Base-by-base conservation (phyloP, 2,329 filamentous ascomycete genomes). In the Coniochaeta ligniaria region DNA sequence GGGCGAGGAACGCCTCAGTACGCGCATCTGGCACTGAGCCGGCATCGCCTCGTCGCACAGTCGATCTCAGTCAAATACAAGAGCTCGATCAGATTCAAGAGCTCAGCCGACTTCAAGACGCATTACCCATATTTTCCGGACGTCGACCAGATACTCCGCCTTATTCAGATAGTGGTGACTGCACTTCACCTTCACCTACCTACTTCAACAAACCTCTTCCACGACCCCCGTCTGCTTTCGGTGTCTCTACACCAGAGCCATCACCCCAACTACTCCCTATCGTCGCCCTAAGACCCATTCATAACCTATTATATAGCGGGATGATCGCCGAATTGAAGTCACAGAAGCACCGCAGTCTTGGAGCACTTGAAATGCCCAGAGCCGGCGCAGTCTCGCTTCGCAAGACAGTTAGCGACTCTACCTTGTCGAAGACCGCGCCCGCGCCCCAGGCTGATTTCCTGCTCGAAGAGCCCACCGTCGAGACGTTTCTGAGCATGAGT, bases 401-500 rank as follows among this genome's bases (percentile, higher is more conserved):
- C 58, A 67, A 61, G 56, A 59, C 59, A 17, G 62, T 38, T 56
- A 65, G 63, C 50, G 28, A 63, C 22, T 63, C 66, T 1, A 60
- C 41, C 11, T 59, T 65, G 17, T 68, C 71, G 1, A 64, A 69
- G 2, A 73, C 73, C 11, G 63, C 64, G 36, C 63, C 54, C 16
- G 54, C 60, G 57, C 69, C 71, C 1, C 67, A 70, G 20, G 65
- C 68, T 31, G 73, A 73, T 59, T 68, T 72, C 1, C 73, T 76
- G 1, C 74, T 84, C 4, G 72, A 74, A 54, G 82, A 84, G 65
- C 82, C 82, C 6, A 78, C 77, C 41, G 71, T 84, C 24, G 75
- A 77, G 20, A 83, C 85, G 43, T 84, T 85, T 58, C 73, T 83
- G 59, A 74, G 76, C 22, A 72, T 85, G 6, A 80, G 76, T 60